Evolutionary conservation across 345 rosid species (phyloP), one percentile per base, ranked within the genome.

Genomic region (Acer saccharum): DNA sequence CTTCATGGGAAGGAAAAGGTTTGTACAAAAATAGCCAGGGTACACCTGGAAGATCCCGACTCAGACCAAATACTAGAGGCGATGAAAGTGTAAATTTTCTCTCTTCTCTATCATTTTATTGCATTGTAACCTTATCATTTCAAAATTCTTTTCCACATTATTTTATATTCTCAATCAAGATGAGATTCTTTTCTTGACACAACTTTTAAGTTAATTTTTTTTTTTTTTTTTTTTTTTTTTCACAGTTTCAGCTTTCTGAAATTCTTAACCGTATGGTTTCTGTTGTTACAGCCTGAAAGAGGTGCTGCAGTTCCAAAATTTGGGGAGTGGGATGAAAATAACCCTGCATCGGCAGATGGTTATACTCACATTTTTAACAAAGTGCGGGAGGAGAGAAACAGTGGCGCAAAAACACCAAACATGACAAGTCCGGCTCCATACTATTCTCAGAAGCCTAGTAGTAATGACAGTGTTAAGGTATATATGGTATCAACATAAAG

Each of bases 241-340:
- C 20, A 62, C 2, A 29, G 54, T 73, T 21, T 72, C 20, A 17
- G 71, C 16, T 41, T 18, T 60, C 27, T 76, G 20, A 17, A 17
- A n/a, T 66, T 79, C 44, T 66, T 76, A 73, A 78, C 29, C 16
- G 3, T 70, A 17, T 61, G 71, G 17, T 62, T 78, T 29, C 57
- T 77, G 67, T 25, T 83, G 55, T 29, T 44, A 44, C 78, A 92
- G 98, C 90, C 90, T 13, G 96, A 91, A 1, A 80, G 78, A 77
- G 90, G 91, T 25, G 90, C 97, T 25, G 95, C 92, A 76, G 97
- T 95, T 72, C 98, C 98, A 2, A 95, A 87, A 76, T 95, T 95
- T 39, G 98, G 98, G 0, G 98, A 88, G 1, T 95, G 98, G 98
- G 97, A 95, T 35, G 94, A 93, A 84, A 93, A 77, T 39, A 86